These are phyloP conservation scores for Fraxinus anomala DNA, from an alignment of 257 asterid species.

Conservation along the genomic window DNA sequence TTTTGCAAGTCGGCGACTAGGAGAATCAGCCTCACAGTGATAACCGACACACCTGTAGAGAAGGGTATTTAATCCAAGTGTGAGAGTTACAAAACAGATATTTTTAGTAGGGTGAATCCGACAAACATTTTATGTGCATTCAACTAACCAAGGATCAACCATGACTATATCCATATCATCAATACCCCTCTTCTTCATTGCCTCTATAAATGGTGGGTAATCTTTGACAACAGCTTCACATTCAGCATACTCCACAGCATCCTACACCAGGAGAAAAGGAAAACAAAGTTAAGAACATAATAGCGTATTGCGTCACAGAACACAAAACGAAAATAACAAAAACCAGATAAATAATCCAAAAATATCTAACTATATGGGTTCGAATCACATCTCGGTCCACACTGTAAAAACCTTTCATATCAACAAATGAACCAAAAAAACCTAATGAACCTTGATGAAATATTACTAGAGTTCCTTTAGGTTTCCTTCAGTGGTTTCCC, in stretches of 20 bases:
- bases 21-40: constrained; percentile 90
- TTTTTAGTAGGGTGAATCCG: constrained; percentile 12
- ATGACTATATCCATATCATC: constrained; percentile 98
- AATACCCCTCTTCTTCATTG: constrained; percentile 98
- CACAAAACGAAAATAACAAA: not conserved
- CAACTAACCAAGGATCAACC: constrained; percentile 96
- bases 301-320: not conserved
- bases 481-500: not conserved
- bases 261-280: constrained; percentile 44
- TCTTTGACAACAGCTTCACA: constrained; percentile 94
- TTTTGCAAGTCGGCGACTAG: constrained; percentile 92
- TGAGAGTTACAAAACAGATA: constrained; percentile 18
- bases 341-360: constrained; percentile 2
- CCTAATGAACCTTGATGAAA: not conserved
- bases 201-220: constrained; percentile 86
- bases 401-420: not conserved
- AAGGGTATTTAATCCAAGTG: constrained; percentile 25
- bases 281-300: constrained; percentile 10
- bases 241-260: constrained; percentile 97
- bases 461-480: not conserved
- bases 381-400: not conserved
- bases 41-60: constrained; percentile 89
- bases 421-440: not conserved
- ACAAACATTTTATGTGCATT: constrained; percentile 16
- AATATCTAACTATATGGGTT: not conserved